These are phyloP conservation scores for Zea luxurians DNA, from an alignment of 176 grass and related monocot species.

Conservation along the genomic window DNA sequence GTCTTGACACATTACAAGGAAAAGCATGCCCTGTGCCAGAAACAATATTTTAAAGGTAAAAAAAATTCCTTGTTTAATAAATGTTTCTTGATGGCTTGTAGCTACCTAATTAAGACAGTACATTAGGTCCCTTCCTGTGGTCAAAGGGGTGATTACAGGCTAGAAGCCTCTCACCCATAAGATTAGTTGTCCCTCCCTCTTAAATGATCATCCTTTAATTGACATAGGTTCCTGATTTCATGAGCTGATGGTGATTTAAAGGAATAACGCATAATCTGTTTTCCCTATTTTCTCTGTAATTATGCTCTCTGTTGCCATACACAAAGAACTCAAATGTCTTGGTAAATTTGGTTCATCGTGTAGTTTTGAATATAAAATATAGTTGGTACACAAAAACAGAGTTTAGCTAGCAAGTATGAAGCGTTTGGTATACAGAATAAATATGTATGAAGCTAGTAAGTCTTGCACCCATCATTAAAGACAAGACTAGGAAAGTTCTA, in stretches of 20 bases:
- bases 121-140: background rate
- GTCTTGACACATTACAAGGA: background rate
- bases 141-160: too few relatives aligned
- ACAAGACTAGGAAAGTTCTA: background rate
- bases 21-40: background rate
- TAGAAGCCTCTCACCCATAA: background rate
- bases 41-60: background rate
- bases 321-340: background rate
- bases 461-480: background rate
- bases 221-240: constrained; percentile 8
- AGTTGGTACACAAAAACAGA: background rate
- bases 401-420: background rate
- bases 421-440: too few relatives aligned
- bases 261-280: background rate
- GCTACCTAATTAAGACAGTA: background rate
- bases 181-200: background rate
- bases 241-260: background rate
- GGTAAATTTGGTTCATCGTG: background rate
- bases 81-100: background rate
- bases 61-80: background rate
- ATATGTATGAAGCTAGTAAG: background rate
- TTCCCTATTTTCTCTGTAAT: background rate
- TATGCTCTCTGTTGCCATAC: background rate
- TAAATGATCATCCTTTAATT: too few relatives aligned
- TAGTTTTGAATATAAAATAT: background rate